phyloP scores from a whole-genome alignment of 2,329 filamentous ascomycete genomes.

The Trichoderma citrinoviride region DNA sequence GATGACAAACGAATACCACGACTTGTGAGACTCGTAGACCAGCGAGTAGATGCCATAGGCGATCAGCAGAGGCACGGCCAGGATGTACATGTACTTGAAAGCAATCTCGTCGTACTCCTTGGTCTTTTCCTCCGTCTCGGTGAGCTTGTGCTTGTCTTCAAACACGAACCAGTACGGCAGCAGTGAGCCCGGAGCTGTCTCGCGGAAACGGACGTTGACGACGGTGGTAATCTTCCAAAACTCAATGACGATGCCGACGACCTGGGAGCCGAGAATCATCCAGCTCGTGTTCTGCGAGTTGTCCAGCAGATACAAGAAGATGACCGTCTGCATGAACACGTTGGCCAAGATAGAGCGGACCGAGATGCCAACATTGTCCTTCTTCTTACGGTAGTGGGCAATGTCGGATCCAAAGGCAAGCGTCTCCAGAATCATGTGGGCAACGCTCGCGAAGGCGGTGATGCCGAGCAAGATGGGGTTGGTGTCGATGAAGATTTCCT shows the following conservation, averaged over 20 bases:
- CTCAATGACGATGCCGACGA: conserved; percentile 68
- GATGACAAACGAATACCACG: conserved; percentile 96
- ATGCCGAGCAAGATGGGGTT: conserved; percentile 87
- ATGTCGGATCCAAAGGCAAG: conserved; percentile 98
- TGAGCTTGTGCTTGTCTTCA: conserved; percentile 95
- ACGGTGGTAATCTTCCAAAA: conserved; percentile 96
- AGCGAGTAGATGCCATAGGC: conserved; percentile 91
- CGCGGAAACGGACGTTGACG: conserved; percentile 80
- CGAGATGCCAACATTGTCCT: conserved; percentile 96
- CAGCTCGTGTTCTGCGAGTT: conserved; percentile 97
- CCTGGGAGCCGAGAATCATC: conserved; percentile 97
- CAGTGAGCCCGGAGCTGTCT: conserved; percentile 63
- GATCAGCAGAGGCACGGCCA: conserved; percentile 81
- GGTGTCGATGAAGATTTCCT: conserved; percentile 89
- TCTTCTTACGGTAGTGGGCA: conserved; percentile 98
- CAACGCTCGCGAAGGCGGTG: conserved; percentile 78
- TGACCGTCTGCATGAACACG: conserved; percentile 94
- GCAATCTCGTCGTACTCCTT: conserved; percentile 98
- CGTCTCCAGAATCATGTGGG: conserved; percentile 93
- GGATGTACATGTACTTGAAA: conserved; percentile 94
- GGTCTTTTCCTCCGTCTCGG: conserved; percentile 93
- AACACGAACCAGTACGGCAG: conserved; percentile 80
- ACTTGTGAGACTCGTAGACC: conserved; percentile 92
- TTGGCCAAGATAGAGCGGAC: conserved; percentile 95
- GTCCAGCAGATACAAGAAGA: conserved; percentile 95